phyloP scores from a whole-genome alignment of 306 rosid species.

The Sesbania bispinosa region DNA sequence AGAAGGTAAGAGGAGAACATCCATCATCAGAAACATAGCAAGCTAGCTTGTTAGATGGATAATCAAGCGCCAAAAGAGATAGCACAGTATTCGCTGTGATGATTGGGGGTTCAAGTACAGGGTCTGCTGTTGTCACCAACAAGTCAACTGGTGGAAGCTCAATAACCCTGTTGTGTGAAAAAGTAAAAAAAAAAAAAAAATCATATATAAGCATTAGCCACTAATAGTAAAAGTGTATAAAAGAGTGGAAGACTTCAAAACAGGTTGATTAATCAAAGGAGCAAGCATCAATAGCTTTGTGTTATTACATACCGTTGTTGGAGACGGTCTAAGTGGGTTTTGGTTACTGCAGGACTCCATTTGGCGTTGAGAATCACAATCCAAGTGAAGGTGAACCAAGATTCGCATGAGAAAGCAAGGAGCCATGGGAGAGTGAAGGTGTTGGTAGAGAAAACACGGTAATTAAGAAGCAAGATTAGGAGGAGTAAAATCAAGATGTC shows the following conservation, averaged over 20 bases:
- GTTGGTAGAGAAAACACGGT: constrained; percentile 31
- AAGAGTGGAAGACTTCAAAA: no score
- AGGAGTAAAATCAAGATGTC: constrained; percentile 39
- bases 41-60: constrained; percentile 59
- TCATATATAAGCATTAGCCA: not conserved
- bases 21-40: constrained; percentile 84
- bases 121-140: constrained; percentile 72
- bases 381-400: constrained; percentile 53
- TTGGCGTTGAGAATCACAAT: constrained; percentile 31
- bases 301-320: constrained; percentile 28
- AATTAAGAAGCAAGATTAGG: constrained; percentile 31
- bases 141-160: constrained; percentile 63
- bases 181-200: not conserved
- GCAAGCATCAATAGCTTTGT: not conserved
- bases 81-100: constrained; percentile 61
- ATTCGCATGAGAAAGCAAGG: constrained; percentile 59
- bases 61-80: constrained; percentile 62
- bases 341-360: constrained; percentile 47
- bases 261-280: not conserved
- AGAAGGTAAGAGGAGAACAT: constrained; percentile 47
- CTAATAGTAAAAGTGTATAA: not conserved
- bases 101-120: constrained; percentile 55
- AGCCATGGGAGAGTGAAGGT: constrained; percentile 41
- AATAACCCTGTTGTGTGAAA: constrained; percentile 22
- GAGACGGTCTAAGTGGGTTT: constrained; percentile 47